A percentile compares a stretch with the other conserved stretches of the same genome.
phyloP scores from a whole-genome alignment of 306 rosid species.

The Fagus crenata region DNA sequence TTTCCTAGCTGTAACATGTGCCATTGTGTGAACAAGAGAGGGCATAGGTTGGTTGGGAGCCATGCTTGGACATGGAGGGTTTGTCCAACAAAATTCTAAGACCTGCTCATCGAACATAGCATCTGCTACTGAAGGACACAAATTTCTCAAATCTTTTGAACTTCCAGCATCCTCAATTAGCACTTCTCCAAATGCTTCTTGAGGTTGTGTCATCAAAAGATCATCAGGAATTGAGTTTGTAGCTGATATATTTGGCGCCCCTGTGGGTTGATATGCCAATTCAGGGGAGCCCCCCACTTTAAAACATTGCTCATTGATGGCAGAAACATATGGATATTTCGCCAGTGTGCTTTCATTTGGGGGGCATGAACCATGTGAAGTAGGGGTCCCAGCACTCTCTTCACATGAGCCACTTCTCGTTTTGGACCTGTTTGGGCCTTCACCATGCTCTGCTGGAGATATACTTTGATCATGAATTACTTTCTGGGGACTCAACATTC shows the following conservation, averaged over 20 bases:
- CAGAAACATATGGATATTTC: slow-evolving; percentile 42
- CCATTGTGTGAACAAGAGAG: slow-evolving; percentile 25
- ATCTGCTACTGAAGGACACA: slow-evolving; percentile 71
- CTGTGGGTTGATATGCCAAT: slow-evolving; percentile 39
- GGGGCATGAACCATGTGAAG: slow-evolving; percentile 78
- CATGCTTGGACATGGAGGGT: slow-evolving; percentile 40
- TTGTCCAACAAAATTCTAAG: slow-evolving; percentile 53
- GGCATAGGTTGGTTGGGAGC: slow-evolving; percentile 50
- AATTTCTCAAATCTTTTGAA: slow-evolving; percentile 73
- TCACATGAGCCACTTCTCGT: slow-evolving; percentile 66
- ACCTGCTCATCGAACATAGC: slow-evolving; percentile 59
- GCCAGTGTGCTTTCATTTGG: slow-evolving; percentile 41
- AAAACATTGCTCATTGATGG: slow-evolving; percentile 41
- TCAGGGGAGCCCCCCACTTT: slow-evolving; percentile 52
- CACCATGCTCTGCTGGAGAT: slow-evolving; percentile 27
- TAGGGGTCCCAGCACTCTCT: slow-evolving; percentile 66
- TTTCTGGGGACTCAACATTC: slow-evolving; percentile 37
- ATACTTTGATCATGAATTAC: slow-evolving; percentile 34
- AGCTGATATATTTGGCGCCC: slow-evolving; percentile 24
- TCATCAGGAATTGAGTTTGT: slow-evolving; percentile 34
- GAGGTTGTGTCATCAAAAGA: slow-evolving; percentile 43
- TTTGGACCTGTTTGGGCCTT: slow-evolving; percentile 42
- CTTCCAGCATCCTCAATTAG: slow-evolving; percentile 71
- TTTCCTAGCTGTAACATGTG: slow-evolving; percentile 38
- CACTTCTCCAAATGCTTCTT: slow-evolving; percentile 67